Evolutionary conservation across 1,284 basidiomycete species (phyloP), one percentile per base, ranked within the genome.

Genomic region (Tilletia indica): DNA sequence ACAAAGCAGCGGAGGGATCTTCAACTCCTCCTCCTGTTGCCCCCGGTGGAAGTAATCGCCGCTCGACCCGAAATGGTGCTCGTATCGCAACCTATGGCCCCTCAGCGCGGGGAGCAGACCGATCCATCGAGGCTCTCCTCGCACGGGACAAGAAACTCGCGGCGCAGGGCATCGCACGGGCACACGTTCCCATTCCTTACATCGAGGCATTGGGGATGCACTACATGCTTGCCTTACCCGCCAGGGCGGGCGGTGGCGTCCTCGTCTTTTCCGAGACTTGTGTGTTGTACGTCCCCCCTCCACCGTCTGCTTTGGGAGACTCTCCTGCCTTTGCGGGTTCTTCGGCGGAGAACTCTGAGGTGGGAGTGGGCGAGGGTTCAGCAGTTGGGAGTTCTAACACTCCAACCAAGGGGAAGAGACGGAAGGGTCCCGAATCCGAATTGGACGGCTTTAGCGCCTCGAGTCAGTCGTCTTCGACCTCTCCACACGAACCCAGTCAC

Each of bases 121-220:
- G 74, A 5, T 71, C 75, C 12, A 49, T 66, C 25, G 69, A 67
- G 12, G 75, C 74, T 25, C 69, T 76, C 6, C 68, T 69, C 16
- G 75, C 71, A 45, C 68, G 75, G 25, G 80, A 82, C 67, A 69
- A 77, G 47, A 69, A 70, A 21, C 76, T 76, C 71, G 78, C 80
- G 16, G 70, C 71, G 42, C 66, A 71, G 12, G 71, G 73, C 11
- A 68, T 81, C 16, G 73, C 74, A 19, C 71, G 76, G n/a, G 76
- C 77, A n/a, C 82, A 83, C 42, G 82, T 83, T 0, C 81, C 80
- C 9, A 54, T 83, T 19, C 80, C 81, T 0, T 70, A 70, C 8
- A 70, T 73, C 21, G 82, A 83, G 54, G 82, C 81, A 3, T 63
- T 75, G 2, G 78, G 79, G 2, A 80, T 80, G 0, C 80, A 82